These are phyloP conservation scores for Rhamnella rubrinervis DNA, from an alignment of 331 rosid genomes.

Conservation along the genomic window DNA sequence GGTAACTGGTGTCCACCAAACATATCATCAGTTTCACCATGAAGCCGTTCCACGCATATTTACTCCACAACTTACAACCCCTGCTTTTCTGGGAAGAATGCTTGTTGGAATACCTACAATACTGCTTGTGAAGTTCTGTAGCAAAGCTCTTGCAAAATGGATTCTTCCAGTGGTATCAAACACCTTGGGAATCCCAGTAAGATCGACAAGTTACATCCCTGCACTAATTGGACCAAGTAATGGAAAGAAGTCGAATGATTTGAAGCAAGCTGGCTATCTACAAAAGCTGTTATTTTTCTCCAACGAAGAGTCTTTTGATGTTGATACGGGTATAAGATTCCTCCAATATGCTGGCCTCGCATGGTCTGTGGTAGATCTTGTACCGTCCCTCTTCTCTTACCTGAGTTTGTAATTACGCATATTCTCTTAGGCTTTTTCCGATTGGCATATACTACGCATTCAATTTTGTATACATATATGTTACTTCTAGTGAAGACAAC, in stretches of 20 bases:
- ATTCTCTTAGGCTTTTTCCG: neutral
- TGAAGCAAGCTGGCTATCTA: slow-evolving; percentile 49
- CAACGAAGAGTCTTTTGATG: slow-evolving; percentile 57
- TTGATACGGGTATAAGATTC: slow-evolving; percentile 90
- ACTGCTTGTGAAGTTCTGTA: slow-evolving; percentile 79
- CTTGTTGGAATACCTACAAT: slow-evolving; percentile 82
- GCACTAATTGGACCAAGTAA: slow-evolving; percentile 39
- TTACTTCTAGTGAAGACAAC: neutral
- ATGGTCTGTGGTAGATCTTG: slow-evolving; percentile 96
- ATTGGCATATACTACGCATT: slow-evolving; percentile 2
- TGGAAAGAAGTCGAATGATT: slow-evolving; percentile 43
- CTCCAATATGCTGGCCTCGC: slow-evolving; percentile 94
- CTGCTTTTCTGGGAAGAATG: slow-evolving; percentile 66
- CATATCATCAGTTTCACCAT: slow-evolving; percentile 90
- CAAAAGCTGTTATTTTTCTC: slow-evolving; percentile 57
- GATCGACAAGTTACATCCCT: slow-evolving; percentile 71
- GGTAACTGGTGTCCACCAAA: slow-evolving; percentile 91
- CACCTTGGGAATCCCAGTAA: slow-evolving; percentile 76
- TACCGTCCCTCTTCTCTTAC: slow-evolving; percentile 67
- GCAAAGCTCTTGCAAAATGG: slow-evolving; percentile 93
- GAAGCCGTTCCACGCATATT: slow-evolving; percentile 60
- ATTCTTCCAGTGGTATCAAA: slow-evolving; percentile 70
- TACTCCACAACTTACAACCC: slow-evolving; percentile 49
- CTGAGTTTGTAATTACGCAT: slow-evolving; percentile 45
- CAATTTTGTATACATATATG: slow-evolving; percentile 31